phyloP scores from a whole-genome alignment of 495 filamentous ascomycete genomes.

The Cercophora sp. region DNA sequence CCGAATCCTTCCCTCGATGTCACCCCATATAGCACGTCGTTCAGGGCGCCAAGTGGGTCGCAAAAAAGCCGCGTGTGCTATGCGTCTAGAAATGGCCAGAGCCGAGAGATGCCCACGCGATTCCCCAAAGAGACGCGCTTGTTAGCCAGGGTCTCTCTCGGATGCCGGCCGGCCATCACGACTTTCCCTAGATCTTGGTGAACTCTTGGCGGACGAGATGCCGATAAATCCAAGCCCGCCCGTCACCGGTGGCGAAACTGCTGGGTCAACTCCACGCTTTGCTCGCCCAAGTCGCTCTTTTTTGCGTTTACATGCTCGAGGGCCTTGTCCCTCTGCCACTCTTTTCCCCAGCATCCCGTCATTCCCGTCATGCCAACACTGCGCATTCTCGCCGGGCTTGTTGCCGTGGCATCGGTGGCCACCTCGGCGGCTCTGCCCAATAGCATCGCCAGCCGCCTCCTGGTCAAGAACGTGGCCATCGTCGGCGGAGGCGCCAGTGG shows the following conservation, averaged over 20 bases:
- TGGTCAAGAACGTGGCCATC: slow-evolving; percentile 30
- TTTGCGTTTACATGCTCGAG: background rate
- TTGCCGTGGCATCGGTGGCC: background rate
- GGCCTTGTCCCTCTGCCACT: background rate
- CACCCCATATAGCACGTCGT: background rate
- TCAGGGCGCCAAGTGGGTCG: background rate
- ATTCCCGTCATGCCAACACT: background rate
- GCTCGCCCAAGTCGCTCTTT: background rate
- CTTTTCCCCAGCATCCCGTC: background rate
- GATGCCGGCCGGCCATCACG: background rate
- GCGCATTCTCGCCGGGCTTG: background rate
- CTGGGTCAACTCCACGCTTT: background rate
- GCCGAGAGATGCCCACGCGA: background rate
- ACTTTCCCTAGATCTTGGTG: background rate
- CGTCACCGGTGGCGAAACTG: background rate
- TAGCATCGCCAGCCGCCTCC: background rate
- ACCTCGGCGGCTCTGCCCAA: background rate
- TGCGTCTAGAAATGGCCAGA: background rate
- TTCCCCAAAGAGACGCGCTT: background rate
- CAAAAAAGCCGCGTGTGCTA: background rate
- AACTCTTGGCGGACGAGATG: background rate
- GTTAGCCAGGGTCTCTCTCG: background rate
- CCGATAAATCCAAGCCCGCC: background rate
- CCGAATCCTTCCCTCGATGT: background rate
- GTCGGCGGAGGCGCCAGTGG: slow-evolving; percentile 45